Conservation (phyloP, 2,329 filamentous ascomycete species). For the Huntiella decipiens region DNA sequence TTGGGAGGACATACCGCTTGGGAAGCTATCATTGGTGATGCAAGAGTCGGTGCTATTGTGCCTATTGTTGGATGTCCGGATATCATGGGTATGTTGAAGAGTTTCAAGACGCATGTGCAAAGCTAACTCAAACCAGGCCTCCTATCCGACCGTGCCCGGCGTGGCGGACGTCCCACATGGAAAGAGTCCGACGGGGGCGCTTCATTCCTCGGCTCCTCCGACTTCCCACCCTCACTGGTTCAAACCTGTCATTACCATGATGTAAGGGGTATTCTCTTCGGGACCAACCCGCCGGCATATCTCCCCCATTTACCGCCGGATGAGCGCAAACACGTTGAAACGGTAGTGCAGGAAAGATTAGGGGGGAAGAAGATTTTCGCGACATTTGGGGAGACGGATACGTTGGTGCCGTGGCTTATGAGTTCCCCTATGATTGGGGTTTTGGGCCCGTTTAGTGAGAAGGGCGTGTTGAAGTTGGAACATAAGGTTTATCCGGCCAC, state of each 20-base stretch:
- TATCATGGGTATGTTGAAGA: conserved; percentile 40
- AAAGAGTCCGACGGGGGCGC: conserved; percentile 34
- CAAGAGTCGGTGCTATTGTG: conserved; percentile 58
- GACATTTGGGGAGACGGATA: conserved; percentile 48
- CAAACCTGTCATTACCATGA: conserved; percentile 46
- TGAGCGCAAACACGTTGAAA: conserved; percentile 25
- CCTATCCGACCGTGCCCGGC: conserved; percentile 58
- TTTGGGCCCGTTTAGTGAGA: conserved; percentile 33
- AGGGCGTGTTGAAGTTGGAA: conserved; percentile 35
- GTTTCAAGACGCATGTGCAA: not conserved
- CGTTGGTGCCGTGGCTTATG: conserved; percentile 49
- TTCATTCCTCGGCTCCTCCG: conserved; percentile 53
- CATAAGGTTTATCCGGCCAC: conserved; percentile 49
- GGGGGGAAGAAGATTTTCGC: conserved; percentile 45
- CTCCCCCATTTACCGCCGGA: conserved; percentile 19
- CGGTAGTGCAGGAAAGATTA: conserved; percentile 24
- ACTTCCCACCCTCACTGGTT: conserved; percentile 56
- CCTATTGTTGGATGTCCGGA: conserved; percentile 81
- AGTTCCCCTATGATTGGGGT: conserved; percentile 40
- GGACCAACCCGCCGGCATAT: conserved; percentile 21
- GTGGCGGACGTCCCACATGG: conserved; percentile 46
- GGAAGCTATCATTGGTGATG: conserved; percentile 63
- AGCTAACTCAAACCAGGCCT: conserved; percentile 24
- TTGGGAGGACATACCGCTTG: conserved; percentile 77
- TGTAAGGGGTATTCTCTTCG: conserved; percentile 56